Conservation (phyloP, 2,329 filamentous ascomycete species). For the Botrytis aclada region DNA sequence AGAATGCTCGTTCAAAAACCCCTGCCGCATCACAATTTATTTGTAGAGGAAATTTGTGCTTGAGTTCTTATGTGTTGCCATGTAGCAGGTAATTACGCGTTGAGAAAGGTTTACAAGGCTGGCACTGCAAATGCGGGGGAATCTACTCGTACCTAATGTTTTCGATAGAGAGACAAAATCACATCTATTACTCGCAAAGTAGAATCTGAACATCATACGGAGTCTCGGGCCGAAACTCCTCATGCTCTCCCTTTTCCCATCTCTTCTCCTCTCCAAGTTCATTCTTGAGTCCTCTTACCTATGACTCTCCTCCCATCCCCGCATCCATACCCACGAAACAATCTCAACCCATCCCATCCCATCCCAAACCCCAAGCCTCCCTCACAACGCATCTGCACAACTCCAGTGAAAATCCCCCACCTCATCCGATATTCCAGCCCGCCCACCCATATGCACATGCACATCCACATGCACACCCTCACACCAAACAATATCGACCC, state of each 20-base stretch:
- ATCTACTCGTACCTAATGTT: background rate
- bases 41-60: background rate
- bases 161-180: background rate
- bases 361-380: background rate
- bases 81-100: no score
- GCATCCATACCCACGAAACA: background rate
- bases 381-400: background rate
- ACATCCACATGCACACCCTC: background rate
- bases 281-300: background rate
- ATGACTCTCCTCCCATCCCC: background rate
- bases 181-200: background rate
- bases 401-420: background rate
- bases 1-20: background rate
- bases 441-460: no score
- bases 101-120: no score
- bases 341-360: background rate
- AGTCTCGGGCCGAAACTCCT: background rate
- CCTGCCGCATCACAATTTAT: background rate
- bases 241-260: rapidly evolving
- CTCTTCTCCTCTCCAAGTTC: background rate
- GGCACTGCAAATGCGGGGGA: background rate
- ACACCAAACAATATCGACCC: no score
- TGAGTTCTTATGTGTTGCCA: no score
- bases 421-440: background rate
- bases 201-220: background rate